These are phyloP conservation scores for Colletotrichum spaethianum DNA, from an alignment of 2,329 filamentous ascomycete genomes.

Conservation along the genomic window DNA sequence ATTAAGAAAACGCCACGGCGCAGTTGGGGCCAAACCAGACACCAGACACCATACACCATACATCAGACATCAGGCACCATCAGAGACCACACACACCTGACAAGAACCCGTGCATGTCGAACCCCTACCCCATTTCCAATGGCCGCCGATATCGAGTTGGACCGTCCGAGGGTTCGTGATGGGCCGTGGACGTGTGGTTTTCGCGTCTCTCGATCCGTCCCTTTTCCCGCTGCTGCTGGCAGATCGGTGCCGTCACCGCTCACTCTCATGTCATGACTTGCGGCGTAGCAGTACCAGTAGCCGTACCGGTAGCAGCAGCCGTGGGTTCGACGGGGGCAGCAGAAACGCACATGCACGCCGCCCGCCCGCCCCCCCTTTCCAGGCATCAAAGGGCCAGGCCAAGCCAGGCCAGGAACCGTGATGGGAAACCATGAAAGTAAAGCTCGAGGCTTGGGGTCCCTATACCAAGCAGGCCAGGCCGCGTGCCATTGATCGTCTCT, in stretches of 20 bases:
- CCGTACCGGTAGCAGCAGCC: too few relatives aligned
- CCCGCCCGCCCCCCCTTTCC: neutral
- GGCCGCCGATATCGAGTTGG: constrained; percentile 3
- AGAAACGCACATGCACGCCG: neutral
- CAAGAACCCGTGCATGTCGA: constrained; percentile 1
- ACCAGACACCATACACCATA: neutral
- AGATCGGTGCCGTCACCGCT: neutral
- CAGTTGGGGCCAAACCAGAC: neutral
- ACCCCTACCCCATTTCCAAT: constrained; percentile 12
- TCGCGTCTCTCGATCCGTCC: constrained; percentile 24
- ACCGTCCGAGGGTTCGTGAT: constrained; percentile 31
- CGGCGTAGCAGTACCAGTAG: neutral
- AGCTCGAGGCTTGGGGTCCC: too few relatives aligned
- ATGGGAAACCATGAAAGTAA: neutral
- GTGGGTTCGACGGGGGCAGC: neutral
- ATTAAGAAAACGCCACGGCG: neutral
- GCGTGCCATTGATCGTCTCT: neutral
- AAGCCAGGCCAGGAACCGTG: neutral
- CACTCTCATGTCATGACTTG: neutral
- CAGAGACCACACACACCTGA: neutral
- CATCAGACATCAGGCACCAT: neutral
- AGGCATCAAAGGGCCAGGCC: neutral
- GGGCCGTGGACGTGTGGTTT: constrained; percentile 31
- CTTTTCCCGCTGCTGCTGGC: too few relatives aligned
- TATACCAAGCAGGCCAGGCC: neutral